These are phyloP conservation scores for Entomortierella beljakovae DNA, from an alignment of 192 early-diverging fungal genomes.

Conservation along the genomic window DNA sequence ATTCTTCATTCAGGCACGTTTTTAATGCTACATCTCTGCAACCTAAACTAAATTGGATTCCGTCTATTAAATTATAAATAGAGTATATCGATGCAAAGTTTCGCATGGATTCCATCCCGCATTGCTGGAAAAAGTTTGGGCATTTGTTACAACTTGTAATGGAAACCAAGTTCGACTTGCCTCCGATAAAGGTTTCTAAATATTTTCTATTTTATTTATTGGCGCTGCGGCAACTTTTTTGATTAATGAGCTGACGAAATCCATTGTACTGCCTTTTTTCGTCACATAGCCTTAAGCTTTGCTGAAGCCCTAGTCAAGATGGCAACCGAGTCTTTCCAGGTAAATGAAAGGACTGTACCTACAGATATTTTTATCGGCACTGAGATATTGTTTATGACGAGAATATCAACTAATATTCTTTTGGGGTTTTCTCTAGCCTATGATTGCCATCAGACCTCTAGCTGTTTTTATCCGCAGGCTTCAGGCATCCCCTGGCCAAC, in stretches of 20 bases:
- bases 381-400: too few species aligned
- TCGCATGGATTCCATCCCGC: constrained; percentile 46
- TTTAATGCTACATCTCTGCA: neutral
- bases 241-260: neutral
- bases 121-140: constrained; percentile 50
- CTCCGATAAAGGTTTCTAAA: constrained; percentile 52
- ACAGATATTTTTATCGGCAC: too few species aligned
- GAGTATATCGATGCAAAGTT: constrained; percentile 54
- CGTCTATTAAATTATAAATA: constrained; percentile 16
- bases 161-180: constrained; percentile 47
- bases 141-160: constrained; percentile 57
- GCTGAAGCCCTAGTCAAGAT: constrained; percentile 53
- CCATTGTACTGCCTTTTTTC: neutral
- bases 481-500: constrained; percentile 35
- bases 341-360: constrained; percentile 22
- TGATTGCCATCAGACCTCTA: constrained; percentile 54
- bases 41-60: neutral
- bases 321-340: constrained; percentile 45
- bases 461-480: constrained; percentile 51
- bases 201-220: neutral
- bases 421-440: constrained; percentile 37
- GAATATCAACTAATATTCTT: neutral
- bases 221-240: constrained; percentile 21
- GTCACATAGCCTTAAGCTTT: constrained; percentile 51
- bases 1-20: neutral